Evolutionary conservation across 345 rosid genomes (phyloP), one percentile per base, ranked within the genome.

Genomic region (Arabidopsis arenosa): DNA sequence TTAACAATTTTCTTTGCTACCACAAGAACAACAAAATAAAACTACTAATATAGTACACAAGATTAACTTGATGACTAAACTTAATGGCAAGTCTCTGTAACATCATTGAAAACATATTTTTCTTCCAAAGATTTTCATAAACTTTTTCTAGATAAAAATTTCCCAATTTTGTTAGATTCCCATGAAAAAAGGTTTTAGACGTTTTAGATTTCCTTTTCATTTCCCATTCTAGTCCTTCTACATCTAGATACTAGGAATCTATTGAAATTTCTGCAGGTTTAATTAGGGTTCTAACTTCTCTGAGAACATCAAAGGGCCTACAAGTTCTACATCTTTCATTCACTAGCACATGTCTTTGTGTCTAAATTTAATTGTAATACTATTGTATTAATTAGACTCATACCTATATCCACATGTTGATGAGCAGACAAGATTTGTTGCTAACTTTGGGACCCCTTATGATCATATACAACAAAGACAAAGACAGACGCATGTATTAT

Each of bases 401-500:
- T 52, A 63, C 35, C 35, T 63, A 63, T 36, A 64, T 35, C 52
- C 51, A 66, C 66, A 55, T 47, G 17, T 73, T 71, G 67, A 59
- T 60, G 1, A 35, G 26, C 7, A 40, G 4, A 39, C 12, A 26
- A 6, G 9, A 9, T 15, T 14, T 5, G 2, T 41, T 13, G 54
- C 77, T 15, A 74, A 64, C 6, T 43, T 45, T 3, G 59, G 78
- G 35, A 15, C 43, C 18, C 35, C 43, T 59, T 56, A 23, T 68
- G 49, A 5, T 39, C 37, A 9, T 6, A 47, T 18, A 45, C 26
- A 66, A 75, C 52, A 66, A 48, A 47, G 23, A 37, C 52, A 57
- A n/a, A 37, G 26, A 23, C 26, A 23, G 1, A 23, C 26, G 23
- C 73, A 66, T 66, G 53, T 66, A 52, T 55, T 23, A 0, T 18